Evolutionary conservation across 441 rosid species (phyloP).

Genomic region (Theobroma grandiflorum): DNA sequence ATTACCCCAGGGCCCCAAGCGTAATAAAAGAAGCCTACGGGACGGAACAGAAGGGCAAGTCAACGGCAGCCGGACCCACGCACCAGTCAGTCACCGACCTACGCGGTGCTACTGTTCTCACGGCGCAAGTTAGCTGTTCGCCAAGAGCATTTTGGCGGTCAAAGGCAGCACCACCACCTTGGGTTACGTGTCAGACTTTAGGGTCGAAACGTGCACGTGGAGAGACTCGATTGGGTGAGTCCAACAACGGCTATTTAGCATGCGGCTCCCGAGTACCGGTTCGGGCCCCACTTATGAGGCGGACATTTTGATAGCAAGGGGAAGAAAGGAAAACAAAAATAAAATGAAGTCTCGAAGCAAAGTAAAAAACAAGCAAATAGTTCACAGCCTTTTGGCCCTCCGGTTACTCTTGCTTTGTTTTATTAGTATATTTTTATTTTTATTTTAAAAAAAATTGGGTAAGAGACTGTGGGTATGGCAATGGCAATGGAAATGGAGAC

Average conservation of each 20-base stretch:
- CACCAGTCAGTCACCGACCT: neutral
- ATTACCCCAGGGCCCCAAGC: neutral
- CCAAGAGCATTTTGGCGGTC: neutral
- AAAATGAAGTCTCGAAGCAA: neutral
- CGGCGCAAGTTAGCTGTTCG: neutral
- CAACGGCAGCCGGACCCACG: constrained; percentile 34
- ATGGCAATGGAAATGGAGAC: no score
- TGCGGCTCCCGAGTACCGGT: neutral
- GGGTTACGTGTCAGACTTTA: neutral
- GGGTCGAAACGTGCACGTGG: neutral
- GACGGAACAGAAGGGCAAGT: neutral
- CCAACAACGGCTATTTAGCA: neutral
- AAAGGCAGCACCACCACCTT: neutral
- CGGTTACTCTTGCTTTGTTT: neutral
- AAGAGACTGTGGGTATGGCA: no score
- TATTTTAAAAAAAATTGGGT: neutral
- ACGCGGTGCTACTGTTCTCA: neutral
- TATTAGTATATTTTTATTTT: neutral
- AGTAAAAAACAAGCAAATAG: neutral
- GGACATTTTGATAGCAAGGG: neutral
- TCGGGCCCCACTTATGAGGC: constrained; percentile 4
- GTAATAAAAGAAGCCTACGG: neutral
- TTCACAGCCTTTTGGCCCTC: neutral
- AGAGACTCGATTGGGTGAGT: neutral
- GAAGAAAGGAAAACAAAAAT: neutral